Percentiles rank a stretch among this genome's conserved stretches.
Conservation (phyloP, 495 filamentous ascomycete species). For the Neurospora sp. region DNA sequence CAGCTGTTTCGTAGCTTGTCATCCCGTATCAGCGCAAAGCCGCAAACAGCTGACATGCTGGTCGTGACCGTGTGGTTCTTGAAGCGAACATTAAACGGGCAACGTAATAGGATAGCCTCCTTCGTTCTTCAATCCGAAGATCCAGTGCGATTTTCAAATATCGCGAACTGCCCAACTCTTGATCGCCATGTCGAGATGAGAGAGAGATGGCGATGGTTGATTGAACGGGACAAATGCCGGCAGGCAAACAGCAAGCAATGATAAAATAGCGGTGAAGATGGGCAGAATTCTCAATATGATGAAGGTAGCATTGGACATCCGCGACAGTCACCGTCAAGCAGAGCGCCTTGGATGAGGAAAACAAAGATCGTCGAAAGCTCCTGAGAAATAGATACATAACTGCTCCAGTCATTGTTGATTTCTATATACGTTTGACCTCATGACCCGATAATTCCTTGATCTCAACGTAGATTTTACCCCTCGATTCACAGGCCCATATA, state of each 20-base stretch:
- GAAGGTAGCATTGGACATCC: neutral
- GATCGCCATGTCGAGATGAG: neutral
- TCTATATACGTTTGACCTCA: neutral
- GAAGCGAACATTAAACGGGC: neutral
- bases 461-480: neutral
- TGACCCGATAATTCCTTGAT: neutral
- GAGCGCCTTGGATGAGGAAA: neutral
- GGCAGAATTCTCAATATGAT: neutral
- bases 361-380: neutral
- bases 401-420: neutral
- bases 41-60: neutral
- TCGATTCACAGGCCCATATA: neutral
- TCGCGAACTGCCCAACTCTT: neutral
- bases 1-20: neutral
- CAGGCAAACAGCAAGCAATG: neutral
- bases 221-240: neutral
- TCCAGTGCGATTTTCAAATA: neutral
- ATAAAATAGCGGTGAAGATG: neutral
- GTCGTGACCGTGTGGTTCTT: neutral
- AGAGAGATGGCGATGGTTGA: neutral
- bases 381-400: neutral
- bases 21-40: neutral
- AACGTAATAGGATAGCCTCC: neutral
- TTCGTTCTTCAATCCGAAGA: neutral
- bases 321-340: neutral